Conservation (phyloP, 768 basidiomycete genomes). For the Candolleomyces aberdarensis region DNA sequence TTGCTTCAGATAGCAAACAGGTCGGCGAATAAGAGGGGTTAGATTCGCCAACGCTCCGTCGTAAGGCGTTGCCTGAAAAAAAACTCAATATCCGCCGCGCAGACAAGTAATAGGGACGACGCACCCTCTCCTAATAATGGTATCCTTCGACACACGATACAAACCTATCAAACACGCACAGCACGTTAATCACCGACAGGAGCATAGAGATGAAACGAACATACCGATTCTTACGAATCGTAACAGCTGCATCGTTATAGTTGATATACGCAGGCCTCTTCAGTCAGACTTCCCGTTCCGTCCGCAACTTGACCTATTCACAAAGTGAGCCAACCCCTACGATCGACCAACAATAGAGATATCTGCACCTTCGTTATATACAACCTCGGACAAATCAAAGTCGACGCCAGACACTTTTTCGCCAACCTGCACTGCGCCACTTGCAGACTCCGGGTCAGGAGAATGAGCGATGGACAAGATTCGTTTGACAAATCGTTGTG, state of each 20-base stretch:
- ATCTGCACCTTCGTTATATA: slow-evolving; percentile 77
- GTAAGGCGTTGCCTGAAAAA: slow-evolving; percentile 67
- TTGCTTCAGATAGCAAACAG: slow-evolving; percentile 33
- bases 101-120: slow-evolving; percentile 17
- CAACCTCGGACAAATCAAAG: slow-evolving; percentile 75
- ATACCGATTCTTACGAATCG: slow-evolving; percentile 74
- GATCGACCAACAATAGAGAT: neutral
- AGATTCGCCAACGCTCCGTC: slow-evolving; percentile 47
- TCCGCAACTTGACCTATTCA: slow-evolving; percentile 79
- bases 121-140: slow-evolving; percentile 82
- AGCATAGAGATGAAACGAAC: neutral
- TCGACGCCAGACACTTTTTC: slow-evolving; percentile 71
- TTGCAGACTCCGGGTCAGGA: slow-evolving; percentile 85
- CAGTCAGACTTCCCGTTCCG: slow-evolving; percentile 78
- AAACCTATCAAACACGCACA: slow-evolving; percentile 42
- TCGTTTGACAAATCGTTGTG: slow-evolving; percentile 61
- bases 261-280: slow-evolving; percentile 82
- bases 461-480: slow-evolving; percentile 80
- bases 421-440: slow-evolving; percentile 86
- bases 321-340: slow-evolving; percentile 2
- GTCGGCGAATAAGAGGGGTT: neutral
- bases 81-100: slow-evolving; percentile 14
- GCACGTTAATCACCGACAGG: neutral
- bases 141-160: slow-evolving; percentile 87
- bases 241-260: slow-evolving; percentile 69